These are phyloP conservation scores for Raphidocelis subcapitata DNA, from an alignment of 139 green algal species.

Conservation along the genomic window DNA sequence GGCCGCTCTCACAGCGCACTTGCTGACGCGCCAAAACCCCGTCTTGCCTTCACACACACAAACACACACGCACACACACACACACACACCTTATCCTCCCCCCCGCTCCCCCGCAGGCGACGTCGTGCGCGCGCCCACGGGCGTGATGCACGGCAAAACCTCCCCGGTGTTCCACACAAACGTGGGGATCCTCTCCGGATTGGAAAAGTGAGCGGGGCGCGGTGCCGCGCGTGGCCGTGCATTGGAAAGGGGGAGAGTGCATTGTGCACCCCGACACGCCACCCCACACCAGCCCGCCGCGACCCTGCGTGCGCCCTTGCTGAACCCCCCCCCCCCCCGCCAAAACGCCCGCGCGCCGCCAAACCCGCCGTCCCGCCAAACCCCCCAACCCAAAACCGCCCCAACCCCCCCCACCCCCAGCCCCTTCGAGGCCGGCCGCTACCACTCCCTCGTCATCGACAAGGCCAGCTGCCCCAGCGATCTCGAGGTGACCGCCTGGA, in stretches of 20 bases:
- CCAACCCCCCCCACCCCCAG: constrained; percentile 29
- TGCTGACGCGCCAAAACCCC: no score
- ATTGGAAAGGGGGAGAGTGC: no score
- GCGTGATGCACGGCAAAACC: constrained; percentile 98
- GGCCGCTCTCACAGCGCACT: no score
- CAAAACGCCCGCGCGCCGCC: background rate
- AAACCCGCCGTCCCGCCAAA: background rate
- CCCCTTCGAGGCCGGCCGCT: constrained; percentile 85
- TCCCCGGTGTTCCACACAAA: constrained; percentile 87
- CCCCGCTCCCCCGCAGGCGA: constrained; percentile 42
- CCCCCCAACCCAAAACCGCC: no score
- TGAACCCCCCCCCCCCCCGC: background rate
- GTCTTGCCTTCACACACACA: no score
- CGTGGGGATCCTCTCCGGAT: constrained; percentile 71
- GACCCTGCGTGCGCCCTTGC: no score
- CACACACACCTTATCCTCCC: no score
- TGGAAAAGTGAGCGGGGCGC: constrained; percentile 69
- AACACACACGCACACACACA: no score
- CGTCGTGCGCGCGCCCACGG: constrained; percentile 86
- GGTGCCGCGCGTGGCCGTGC: background rate
- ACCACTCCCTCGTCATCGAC: constrained; percentile 96
- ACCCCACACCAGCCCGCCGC: no score
- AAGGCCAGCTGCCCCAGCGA: constrained; percentile 83
- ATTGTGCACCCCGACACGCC: no score
- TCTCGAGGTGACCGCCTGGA: constrained; percentile 96